Conservation (phyloP, 2,329 filamentous ascomycete genomes). For the Escovopsis sp. region DNA sequence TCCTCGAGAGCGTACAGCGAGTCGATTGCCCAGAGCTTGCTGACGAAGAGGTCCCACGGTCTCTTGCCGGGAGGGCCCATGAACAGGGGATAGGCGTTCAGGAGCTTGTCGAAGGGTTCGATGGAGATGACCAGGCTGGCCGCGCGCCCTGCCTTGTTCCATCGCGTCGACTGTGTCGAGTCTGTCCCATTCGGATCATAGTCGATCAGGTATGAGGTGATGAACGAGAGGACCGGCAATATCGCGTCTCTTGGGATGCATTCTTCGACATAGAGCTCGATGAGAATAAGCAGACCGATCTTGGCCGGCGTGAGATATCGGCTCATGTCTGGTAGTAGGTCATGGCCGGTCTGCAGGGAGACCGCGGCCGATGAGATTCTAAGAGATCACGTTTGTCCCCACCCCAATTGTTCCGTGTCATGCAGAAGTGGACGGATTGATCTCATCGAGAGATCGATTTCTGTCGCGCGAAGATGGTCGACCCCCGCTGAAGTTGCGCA, state of each 20-base stretch:
- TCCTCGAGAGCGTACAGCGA: conserved; percentile 66
- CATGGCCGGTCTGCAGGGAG: background rate
- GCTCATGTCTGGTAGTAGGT: conserved; percentile 37
- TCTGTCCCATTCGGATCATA: conserved; percentile 15
- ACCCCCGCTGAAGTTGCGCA: no score
- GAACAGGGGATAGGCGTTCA: conserved; percentile 35
- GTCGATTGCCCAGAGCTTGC: conserved; percentile 69
- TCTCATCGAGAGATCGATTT: background rate
- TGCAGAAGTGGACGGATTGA: no score
- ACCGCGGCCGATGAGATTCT: no score
- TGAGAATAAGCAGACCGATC: conserved; percentile 64
- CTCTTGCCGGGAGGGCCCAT: conserved; percentile 55
- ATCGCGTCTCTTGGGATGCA: conserved; percentile 54
- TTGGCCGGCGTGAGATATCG: conserved; percentile 83
- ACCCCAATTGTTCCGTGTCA: no score
- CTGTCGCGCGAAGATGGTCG: no score
- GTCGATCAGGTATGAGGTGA: conserved; percentile 56
- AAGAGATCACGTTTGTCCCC: no score
- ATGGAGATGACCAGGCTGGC: conserved; percentile 40
- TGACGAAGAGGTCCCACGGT: conserved; percentile 79
- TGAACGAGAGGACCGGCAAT: conserved; percentile 63
- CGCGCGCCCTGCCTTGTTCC: conserved; percentile 34
- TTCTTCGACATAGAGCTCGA: conserved; percentile 67
- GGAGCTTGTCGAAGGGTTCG: conserved; percentile 44
- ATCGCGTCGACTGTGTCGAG: conserved; percentile 20